Evolutionary conservation across 345 rosid genomes (phyloP).

Genomic region (Rhizophora apiculata): DNA sequence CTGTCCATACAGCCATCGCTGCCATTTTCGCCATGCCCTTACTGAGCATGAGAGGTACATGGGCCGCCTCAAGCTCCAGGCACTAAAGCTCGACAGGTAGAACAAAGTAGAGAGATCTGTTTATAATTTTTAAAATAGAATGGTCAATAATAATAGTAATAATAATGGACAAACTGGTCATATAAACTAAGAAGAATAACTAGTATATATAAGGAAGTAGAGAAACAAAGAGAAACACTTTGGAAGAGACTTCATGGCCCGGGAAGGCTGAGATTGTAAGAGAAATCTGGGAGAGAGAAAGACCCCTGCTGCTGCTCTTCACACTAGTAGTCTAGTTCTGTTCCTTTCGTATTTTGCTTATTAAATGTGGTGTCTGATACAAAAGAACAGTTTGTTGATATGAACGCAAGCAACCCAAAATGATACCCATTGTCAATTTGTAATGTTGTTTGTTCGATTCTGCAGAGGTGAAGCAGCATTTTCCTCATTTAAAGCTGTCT

Average conservation of each 20-base stretch:
- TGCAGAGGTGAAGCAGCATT: not conserved
- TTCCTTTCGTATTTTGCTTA: not conserved
- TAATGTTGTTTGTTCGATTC: conserved; percentile 1
- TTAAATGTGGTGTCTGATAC: not conserved
- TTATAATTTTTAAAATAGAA: conserved; percentile 6
- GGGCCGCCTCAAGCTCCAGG: conserved; percentile 3
- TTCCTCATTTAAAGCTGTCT: not conserved
- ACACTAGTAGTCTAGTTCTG: not conserved
- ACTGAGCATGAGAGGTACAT: conserved; percentile 56
- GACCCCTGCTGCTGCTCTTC: not conserved
- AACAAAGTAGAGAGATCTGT: conserved; percentile 17
- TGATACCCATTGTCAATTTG: not conserved
- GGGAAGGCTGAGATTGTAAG: not conserved
- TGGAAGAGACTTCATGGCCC: not conserved
- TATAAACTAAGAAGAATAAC: conserved; percentile 4
- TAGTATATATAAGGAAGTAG: not conserved
- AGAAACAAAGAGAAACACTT: not conserved
- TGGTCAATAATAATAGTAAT: conserved; percentile 9
- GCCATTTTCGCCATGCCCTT: conserved; percentile 93
- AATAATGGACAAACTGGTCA: not conserved
- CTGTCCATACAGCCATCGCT: conserved; percentile 91
- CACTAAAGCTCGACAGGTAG: conserved; percentile 21
- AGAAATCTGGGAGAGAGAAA: no score
- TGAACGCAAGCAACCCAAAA: conserved; percentile 13
- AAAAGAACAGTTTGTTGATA: not conserved